These are phyloP conservation scores for Telfairia occidentalis DNA, from an alignment of 331 rosid genomes.

Conservation along the genomic window DNA sequence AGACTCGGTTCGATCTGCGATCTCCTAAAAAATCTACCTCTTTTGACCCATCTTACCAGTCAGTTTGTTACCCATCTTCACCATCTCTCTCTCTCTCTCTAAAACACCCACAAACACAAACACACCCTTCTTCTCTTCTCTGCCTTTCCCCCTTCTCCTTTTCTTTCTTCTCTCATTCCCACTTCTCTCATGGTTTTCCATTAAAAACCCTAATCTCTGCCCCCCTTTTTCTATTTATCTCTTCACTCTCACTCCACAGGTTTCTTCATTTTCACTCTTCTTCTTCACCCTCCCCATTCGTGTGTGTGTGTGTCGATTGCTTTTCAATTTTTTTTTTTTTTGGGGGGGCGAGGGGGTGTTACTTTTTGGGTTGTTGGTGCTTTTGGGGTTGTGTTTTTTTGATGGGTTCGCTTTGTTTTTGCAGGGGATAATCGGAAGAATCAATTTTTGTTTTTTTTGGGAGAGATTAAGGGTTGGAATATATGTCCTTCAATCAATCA, in stretches of 20 bases:
- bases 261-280: slow-evolving; percentile 11
- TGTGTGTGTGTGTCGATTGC: not conserved
- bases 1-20: slow-evolving; percentile 30
- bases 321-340: not conserved
- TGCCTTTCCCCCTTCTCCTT: not conserved
- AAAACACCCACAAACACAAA: slow-evolving; percentile 5
- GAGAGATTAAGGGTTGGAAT: slow-evolving; percentile 47
- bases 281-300: not conserved
- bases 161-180: not conserved
- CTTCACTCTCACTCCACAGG: slow-evolving; percentile 29
- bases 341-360: too few species aligned
- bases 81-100: slow-evolving; percentile 12
- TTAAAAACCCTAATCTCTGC: slow-evolving; percentile 45
- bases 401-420: slow-evolving; percentile 25
- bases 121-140: not conserved
- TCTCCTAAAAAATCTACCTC: slow-evolving; percentile 57
- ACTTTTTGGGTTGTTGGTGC: not conserved
- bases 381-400: slow-evolving; percentile 12
- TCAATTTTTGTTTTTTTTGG: not conserved
- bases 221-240: not conserved
- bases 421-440: slow-evolving; percentile 24
- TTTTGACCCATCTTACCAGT: slow-evolving; percentile 42
- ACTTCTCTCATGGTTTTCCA: slow-evolving; percentile 30
- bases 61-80: slow-evolving; percentile 28
- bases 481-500: slow-evolving; percentile 94